Conservation (phyloP, 352 stramenopile species). For the Globisporangium abappressorium region DNA sequence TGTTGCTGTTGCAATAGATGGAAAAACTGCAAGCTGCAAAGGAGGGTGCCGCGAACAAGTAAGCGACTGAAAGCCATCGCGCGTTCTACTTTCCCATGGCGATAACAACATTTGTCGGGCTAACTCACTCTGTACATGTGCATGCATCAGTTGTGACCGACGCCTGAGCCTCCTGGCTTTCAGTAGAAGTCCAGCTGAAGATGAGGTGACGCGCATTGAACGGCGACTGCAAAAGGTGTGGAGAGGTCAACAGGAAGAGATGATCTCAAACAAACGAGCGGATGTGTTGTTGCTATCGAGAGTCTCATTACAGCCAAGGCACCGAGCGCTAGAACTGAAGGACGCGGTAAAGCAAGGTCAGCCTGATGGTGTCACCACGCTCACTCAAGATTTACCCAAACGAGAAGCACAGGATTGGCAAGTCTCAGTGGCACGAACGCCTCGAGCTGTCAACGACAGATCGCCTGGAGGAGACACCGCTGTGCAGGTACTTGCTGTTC, state of each 20-base stretch:
- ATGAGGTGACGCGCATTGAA: neutral
- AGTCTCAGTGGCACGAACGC: neutral
- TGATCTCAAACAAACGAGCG: neutral
- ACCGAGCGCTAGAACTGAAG: neutral
- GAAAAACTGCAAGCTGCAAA: neutral
- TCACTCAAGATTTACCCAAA: neutral
- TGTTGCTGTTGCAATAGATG: neutral
- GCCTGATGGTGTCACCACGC: neutral
- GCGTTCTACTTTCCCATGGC: neutral
- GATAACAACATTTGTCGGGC: neutral
- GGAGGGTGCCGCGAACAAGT: neutral
- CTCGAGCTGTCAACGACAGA: neutral
- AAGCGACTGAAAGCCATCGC: neutral
- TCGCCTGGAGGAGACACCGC: neutral
- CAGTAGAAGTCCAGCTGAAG: neutral
- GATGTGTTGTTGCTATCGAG: neutral
- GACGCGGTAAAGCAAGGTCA: neutral
- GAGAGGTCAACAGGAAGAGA: neutral
- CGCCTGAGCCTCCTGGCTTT: neutral
- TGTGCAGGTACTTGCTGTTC: neutral
- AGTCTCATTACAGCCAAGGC: neutral
- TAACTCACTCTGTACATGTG: neutral
- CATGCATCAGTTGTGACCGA: neutral
- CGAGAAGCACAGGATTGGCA: neutral
- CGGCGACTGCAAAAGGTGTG: constrained; percentile 1